Evolutionary conservation across 1,284 basidiomycete genomes (phyloP).

Genomic region (Malassezia pachydermatis): DNA sequence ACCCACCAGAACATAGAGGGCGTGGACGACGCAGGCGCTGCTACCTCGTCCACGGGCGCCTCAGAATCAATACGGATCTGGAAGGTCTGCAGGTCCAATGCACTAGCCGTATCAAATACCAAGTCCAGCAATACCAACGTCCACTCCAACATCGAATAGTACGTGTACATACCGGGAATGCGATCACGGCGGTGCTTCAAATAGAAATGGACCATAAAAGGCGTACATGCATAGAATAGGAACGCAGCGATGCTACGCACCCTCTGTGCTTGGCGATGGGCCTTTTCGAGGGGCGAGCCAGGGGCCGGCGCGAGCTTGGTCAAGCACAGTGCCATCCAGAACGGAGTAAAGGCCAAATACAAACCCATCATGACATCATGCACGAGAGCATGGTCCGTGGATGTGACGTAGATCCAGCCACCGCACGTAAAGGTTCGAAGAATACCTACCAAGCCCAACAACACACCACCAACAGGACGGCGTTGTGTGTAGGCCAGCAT

Average conservation of each 20-base stretch:
- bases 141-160: constrained; percentile 45
- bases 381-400: constrained; percentile 64
- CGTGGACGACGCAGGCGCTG: background rate
- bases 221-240: constrained; percentile 37
- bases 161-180: constrained; percentile 38
- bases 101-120: constrained; percentile 36
- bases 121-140: constrained; percentile 38
- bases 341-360: constrained; percentile 47
- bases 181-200: constrained; percentile 34
- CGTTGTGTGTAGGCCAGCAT: constrained; percentile 26
- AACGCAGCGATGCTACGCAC: constrained; percentile 25
- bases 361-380: constrained; percentile 83
- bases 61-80: too few species aligned
- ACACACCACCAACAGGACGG: constrained; percentile 17
- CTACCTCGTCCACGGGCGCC: background rate
- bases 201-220: constrained; percentile 40
- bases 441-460: constrained; percentile 59
- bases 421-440: constrained; percentile 72
- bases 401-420: constrained; percentile 84
- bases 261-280: constrained; percentile 15
- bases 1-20: constrained; percentile 2
- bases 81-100: constrained; percentile 32
- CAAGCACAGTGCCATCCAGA: constrained; percentile 60
- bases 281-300: background rate
- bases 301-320: constrained; percentile 26